Evolutionary conservation across 176 grass and related monocot genomes (phyloP), one percentile per base, ranked within the genome.

Genomic region (Themeda triandra): DNA sequence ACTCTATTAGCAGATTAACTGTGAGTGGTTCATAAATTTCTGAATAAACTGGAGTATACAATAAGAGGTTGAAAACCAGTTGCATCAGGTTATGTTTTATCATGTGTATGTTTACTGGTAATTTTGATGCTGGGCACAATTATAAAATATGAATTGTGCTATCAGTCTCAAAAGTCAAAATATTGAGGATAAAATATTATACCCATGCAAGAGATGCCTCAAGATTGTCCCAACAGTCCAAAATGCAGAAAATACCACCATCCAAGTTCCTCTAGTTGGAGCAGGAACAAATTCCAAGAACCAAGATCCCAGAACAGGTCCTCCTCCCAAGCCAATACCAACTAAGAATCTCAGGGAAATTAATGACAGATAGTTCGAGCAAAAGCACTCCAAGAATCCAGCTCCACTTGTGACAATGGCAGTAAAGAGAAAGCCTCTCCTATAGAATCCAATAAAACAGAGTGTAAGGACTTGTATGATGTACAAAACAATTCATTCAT

Each of bases 231-330:
- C 96, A 46, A 98, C 83, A 67, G 96, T 98, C 96, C 93, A 98
- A 88, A 98, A 98, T 82, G 91, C 88, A 41, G 91, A 95, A 77
- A 98, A 89, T 54, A 92, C 31, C 35, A 98, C 93, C 96, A 98
- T 98, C 96, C 96, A 98, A 63, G 89, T 93, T 87, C 96, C 96
- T 82, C 93, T 88, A 84, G 80, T 86, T 73, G 96, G 91, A 83
- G 96, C 89, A 77, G 96, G 96, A 85, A 95, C 90, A 78, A 98
- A 98, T 87, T 98, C 96, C 85, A 98, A 80, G 83, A 98, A 98
- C 96, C 93, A 98, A 71, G 96, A 98, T 42, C 88, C 86, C 21
- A 98, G 96, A 45, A 98, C 91, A 45, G 96, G 96, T 51, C 96
- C 96, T 76, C 96, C 96, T 71, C 96, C 96, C 81, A 98, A 88